Base-by-base conservation (phyloP, 177 flowering plant species). In the Vitis hybrid region DNA sequence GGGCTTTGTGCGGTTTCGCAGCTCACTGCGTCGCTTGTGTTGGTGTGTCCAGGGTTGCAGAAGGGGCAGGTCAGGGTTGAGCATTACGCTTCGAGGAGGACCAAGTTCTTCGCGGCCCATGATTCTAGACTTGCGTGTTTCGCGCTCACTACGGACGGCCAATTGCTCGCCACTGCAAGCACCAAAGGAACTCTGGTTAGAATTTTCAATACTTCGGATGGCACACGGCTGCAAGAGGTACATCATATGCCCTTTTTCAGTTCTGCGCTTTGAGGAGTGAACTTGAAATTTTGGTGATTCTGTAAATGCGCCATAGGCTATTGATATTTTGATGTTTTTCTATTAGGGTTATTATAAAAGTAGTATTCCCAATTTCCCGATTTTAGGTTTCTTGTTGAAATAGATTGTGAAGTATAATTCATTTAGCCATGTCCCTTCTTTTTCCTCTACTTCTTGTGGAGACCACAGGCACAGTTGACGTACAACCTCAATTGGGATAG, bases 41-140 rank as follows among this genome's bases (percentile, higher is more conserved):
- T 86, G 79, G 89, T 81, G 11, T 84, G 87, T 50, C 87, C 84
- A 1, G 91, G 91, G 7, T 62, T 85, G 79, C 81, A 76, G 70
- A 83, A 81, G 68, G 91, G 89, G 49, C 86, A 84, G 56, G 85
- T 85, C 51, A 70, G 89, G 75, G 80, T 88, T 26, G 88, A 86
- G 74, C 82, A 85, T 77, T 84, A 77, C 49, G 80, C 70, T 1
- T 66, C 83, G 2, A 82, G 80, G 78, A 65, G 77, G 75, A 85
- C 82, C 30, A 86, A 79, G 76, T 86, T 80, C 34, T 74, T 88
- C 14, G 63, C 67, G 71, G 91, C 88, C 11, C 91, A 88, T 71
- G 84, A 80, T 75, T 86, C 91, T 1, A 75, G 82, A 62, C 80
- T 88, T 62, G 88, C 83, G 1, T 79, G 86, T 67, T 80, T 88